Evolutionary conservation across 805 yeast species (phyloP).

Genomic region (Ogataea populi-albae): DNA sequence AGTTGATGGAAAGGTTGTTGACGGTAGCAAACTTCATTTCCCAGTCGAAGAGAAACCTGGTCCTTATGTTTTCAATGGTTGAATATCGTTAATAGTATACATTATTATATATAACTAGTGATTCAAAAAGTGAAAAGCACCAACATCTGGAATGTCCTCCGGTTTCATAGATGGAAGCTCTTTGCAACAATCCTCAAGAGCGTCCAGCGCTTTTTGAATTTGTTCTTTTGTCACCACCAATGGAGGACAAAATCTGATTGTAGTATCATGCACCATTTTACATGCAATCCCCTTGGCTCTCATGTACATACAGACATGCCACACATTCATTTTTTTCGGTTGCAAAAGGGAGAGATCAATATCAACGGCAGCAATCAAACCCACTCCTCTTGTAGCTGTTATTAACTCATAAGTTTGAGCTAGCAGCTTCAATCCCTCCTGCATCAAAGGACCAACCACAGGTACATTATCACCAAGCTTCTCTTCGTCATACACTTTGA

Average conservation of each 20-base stretch:
- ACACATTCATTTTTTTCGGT: constrained; percentile 9
- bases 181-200: constrained; percentile 9
- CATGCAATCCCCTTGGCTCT: constrained; percentile 22
- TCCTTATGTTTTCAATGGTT: constrained; percentile 46
- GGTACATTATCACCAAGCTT: constrained; percentile 22
- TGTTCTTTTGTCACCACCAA: constrained; percentile 15
- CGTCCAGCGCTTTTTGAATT: constrained; percentile 9
- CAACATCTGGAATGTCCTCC: neutral
- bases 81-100: constrained; percentile 2
- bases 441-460: constrained; percentile 18
- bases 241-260: constrained; percentile 20
- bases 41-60: constrained; percentile 57
- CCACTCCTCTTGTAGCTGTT: constrained; percentile 20
- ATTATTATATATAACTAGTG: neutral
- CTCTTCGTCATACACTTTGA: constrained; percentile 28
- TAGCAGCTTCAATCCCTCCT: constrained; percentile 18
- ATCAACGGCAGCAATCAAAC: constrained; percentile 21
- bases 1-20: constrained; percentile 54
- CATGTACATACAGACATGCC: constrained; percentile 23
- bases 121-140: neutral
- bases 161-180: neutral
- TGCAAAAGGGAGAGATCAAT: constrained; percentile 11
- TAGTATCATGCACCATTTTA: constrained; percentile 19
- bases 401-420: constrained; percentile 13
- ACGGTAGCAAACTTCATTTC: constrained; percentile 45